These are phyloP conservation scores for Trichosporon ovoides DNA, from an alignment of 1,284 basidiomycete genomes.

Conservation along the genomic window DNA sequence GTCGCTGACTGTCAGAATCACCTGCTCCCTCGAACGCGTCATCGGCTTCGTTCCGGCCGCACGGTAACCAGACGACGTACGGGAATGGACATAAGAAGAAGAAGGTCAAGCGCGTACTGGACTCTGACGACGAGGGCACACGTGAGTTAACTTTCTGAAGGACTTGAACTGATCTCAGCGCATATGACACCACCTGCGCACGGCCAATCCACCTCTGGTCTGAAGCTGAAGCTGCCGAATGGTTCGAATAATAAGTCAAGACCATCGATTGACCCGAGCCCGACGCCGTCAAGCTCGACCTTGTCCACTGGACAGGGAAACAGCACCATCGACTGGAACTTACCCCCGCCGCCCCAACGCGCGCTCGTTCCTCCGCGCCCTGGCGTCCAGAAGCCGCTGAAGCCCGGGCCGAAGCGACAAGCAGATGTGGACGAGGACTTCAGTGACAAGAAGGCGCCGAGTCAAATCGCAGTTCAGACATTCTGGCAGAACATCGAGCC, in stretches of 20 bases:
- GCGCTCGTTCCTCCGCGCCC: slow-evolving; percentile 62
- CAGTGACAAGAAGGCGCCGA: slow-evolving; percentile 65
- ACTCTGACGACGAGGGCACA: slow-evolving; percentile 66
- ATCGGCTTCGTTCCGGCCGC: slow-evolving; percentile 29
- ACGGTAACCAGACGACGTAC: slow-evolving; percentile 28
- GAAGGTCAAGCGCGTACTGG: slow-evolving; percentile 67
- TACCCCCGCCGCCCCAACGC: slow-evolving; percentile 32
- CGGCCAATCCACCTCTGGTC: slow-evolving; percentile 31
- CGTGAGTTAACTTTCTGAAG: slow-evolving; percentile 51
- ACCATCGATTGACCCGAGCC: slow-evolving; percentile 47
- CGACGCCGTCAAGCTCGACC: slow-evolving; percentile 35
- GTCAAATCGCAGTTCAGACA: slow-evolving; percentile 56
- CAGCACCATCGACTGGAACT: slow-evolving; percentile 40
- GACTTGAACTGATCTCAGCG: slow-evolving; percentile 25
- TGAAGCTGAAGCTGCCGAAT: slow-evolving; percentile 39
- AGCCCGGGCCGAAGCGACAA: slow-evolving; percentile 70
- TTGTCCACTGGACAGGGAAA: slow-evolving; percentile 32
- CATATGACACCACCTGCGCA: slow-evolving; percentile 47
- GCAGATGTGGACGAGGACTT: slow-evolving; percentile 80
- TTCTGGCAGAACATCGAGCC: slow-evolving; percentile 82
- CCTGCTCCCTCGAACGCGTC: slow-evolving; percentile 44
- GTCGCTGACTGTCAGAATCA: slow-evolving; percentile 25
- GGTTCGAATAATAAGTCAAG: slow-evolving; percentile 25
- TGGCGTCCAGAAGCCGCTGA: slow-evolving; percentile 61
- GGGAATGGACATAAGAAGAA: slow-evolving; percentile 66